Evolutionary conservation across 805 yeast genomes (phyloP), one percentile per base, ranked within the genome.

Genomic region (Komagataella pastoris): DNA sequence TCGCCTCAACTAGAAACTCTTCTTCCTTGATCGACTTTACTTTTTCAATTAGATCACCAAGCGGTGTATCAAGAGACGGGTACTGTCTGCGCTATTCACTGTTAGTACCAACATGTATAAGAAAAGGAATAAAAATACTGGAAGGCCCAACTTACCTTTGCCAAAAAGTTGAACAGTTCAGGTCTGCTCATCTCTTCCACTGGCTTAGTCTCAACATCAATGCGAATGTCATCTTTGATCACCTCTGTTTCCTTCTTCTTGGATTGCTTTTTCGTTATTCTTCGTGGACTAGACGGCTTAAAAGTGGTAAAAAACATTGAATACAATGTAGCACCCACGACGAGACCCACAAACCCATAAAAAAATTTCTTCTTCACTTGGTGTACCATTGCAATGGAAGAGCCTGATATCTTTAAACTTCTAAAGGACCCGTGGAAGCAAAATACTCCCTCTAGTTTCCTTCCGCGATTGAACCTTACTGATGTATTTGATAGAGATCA

Each of bases 271-370:
- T n/a, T 49, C 14, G 19, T 14, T 44, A 10, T 40, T n/a, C 23
- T 45, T 19, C 19, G 24, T 46, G 47, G 24, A 21, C 36, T 21
- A 8, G 48, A 30, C 6, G 24, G 24, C 30, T 49, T 30, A 7
- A 17, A 17, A 2, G 36, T 12, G n/a, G 50, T 24, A 30, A 50
- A 23, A 19, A 55, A 51, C 50, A 55, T 53, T 48, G 44, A 48
- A 24, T 49, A 50, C 48, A 55, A 44, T 12, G 57, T 50, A 17
- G 53, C 47, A 17, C 24, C 49, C 4, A 51, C 46, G 10, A 55
- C 53, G 6, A 55, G 44, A 18, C 52, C 53, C 7, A 52, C 49
- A 49, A 55, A 55, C 6, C 50, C 47, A n/a, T 45, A 24, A 44
- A 51, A 18, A 49, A 51, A 49, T n/a, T 53, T 49, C 36, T 47